Evolutionary conservation across 176 grass and related monocot species (phyloP), one percentile per base, ranked within the genome.

Genomic region (Alopecurus myosuroides): DNA sequence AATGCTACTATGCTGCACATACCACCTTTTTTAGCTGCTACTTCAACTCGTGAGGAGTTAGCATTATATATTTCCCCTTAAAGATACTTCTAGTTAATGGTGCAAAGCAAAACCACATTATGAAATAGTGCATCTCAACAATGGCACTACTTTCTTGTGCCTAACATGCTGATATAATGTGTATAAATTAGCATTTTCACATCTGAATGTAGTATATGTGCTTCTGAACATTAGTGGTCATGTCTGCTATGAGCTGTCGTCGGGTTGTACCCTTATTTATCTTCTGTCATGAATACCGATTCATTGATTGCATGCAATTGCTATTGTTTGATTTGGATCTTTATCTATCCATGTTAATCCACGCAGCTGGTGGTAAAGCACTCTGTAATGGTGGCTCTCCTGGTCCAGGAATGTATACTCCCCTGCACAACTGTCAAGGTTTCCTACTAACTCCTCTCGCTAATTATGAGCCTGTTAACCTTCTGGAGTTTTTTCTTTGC

Each of bases 291-390:
- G 12, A 40, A 9, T 58, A 42, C 11, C 50, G 37, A 69, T 69
- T 60, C 70, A 61, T 77, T 50, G 18, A 44, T 77, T 42, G 6
- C 55, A 17, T 80, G 26, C 62, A 86, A 53, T 41, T 69, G 36
- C 13, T 69, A 70, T 28, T 75, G 53, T 62, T 87, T 11, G 67
- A 63, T 80, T 82, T 69, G 28, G n/a, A 58, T 87, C 48, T 87
- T 68, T 51, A 84, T 75, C 39, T 74, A 51, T 70, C 48, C 61
- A 36, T 57, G 25, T 75, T 82, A 40, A 37, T 70, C 50, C 39
- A 41, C 67, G 68, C 30, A 87, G 81, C 29, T 80, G 23, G 22
- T 74, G 18, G 6, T 84, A 79, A 91, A 81, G 25, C 68, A 30
- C 31, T 31, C 74, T 35, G 34, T 84, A 70, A 29, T 53, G 81